Percentiles rank a stretch among this genome's conserved stretches.
Evolutionary conservation across 257 asterid genomes (phyloP).

Genomic region (Forsythia viridissima): DNA sequence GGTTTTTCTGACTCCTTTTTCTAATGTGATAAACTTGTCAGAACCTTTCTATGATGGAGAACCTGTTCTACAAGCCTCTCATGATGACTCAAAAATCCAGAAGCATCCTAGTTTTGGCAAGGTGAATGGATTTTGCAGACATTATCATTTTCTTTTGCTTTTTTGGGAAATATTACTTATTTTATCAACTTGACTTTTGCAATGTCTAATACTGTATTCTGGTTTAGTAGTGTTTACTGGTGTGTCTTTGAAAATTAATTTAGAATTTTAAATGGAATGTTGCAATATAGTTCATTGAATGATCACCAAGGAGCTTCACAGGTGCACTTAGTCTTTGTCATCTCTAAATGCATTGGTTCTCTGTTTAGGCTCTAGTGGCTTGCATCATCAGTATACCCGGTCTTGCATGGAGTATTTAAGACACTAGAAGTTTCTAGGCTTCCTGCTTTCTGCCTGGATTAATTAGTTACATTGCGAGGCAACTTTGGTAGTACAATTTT

Average conservation of each 20-base stretch:
- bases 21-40: constrained; percentile 32
- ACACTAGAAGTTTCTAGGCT: not conserved
- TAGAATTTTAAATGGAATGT: not conserved
- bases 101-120: constrained; percentile 42
- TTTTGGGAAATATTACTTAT: constrained; percentile 4
- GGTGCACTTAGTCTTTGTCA: constrained; percentile 11
- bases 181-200: not conserved
- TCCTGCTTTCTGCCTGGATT: not conserved
- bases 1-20: constrained; percentile 17
- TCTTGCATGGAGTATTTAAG: not conserved
- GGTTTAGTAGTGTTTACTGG: not conserved
- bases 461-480: not conserved
- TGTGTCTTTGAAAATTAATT: not conserved
- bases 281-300: not conserved
- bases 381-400: not conserved
- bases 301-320: not conserved
- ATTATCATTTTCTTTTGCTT: constrained; percentile 9
- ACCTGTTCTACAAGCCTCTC: constrained; percentile 45
- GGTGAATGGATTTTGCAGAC: constrained; percentile 39
- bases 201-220: not conserved
- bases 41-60: constrained; percentile 53
- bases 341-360: not conserved
- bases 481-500: not conserved
- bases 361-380: not conserved
- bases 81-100: constrained; percentile 41